phyloP scores from a whole-genome alignment of 2,329 filamentous ascomycete genomes.

The Alternaria arbusti region DNA sequence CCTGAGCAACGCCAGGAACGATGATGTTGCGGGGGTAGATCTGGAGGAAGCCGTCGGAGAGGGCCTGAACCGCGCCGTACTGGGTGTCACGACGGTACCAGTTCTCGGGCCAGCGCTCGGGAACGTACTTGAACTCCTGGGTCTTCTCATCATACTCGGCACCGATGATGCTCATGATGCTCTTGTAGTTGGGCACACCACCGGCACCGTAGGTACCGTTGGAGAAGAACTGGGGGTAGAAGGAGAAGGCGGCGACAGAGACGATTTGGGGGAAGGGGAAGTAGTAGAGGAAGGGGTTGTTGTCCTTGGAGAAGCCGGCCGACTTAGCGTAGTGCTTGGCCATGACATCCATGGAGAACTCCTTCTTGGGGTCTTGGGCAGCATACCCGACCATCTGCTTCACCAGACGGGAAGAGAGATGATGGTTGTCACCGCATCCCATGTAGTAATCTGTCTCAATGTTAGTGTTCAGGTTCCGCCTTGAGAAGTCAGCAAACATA shows the following conservation, averaged over 20 bases:
- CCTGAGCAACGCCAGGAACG: constrained; percentile 32
- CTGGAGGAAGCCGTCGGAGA: constrained; percentile 39
- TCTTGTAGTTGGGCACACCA: constrained; percentile 42
- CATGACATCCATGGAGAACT: constrained; percentile 38
- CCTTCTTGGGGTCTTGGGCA: constrained; percentile 24
- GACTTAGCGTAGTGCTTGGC: constrained; percentile 38
- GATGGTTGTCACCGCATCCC: constrained; percentile 50
- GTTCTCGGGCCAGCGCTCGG: constrained; percentile 61
- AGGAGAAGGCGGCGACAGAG: constrained; percentile 53
- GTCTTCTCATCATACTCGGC: constrained; percentile 52
- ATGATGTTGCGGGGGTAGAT: constrained; percentile 47
- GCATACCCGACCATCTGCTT: constrained; percentile 21
- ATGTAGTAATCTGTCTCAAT: constrained; percentile 43
- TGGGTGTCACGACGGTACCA: constrained; percentile 58
- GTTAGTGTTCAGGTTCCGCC: constrained; percentile 33
- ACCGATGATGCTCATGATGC: constrained; percentile 56
- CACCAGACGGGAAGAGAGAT: constrained; percentile 41
- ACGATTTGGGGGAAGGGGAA: constrained; percentile 53
- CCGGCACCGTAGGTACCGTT: constrained; percentile 47
- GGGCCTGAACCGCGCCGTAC: constrained; percentile 52
- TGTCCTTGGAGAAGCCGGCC: constrained; percentile 50
- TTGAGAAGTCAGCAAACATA: constrained; percentile 27
- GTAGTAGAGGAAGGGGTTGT: constrained; percentile 54
- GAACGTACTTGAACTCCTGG: constrained; percentile 55
- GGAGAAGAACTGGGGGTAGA: constrained; percentile 38